Conservation (phyloP, 169 alveolate species). For the Cryptosporidium sp. region DNA sequence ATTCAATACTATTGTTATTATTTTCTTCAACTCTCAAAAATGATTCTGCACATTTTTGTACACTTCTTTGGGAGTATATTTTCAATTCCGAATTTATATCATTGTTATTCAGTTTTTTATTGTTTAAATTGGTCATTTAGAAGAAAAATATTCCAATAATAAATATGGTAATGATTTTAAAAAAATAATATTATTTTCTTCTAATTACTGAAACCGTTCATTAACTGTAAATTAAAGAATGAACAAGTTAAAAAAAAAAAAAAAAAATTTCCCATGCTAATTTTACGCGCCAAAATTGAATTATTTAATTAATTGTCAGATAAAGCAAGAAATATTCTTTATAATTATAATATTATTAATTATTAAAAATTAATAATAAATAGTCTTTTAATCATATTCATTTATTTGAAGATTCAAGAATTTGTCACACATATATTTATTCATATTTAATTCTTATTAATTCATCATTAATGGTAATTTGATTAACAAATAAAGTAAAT, state of each 20-base stretch:
- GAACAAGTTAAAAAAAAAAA: too few species aligned
- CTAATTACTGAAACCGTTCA: not conserved
- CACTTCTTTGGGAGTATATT: too few species aligned
- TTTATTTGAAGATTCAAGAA: not conserved
- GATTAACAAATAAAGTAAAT: not conserved
- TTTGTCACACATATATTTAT: not conserved
- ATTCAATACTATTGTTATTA: not conserved
- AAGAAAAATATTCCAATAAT: not conserved
- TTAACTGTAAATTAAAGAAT: too few species aligned
- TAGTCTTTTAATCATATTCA: too few species aligned
- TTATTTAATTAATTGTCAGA: slow-evolving; percentile 1
- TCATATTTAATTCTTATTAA: not conserved
- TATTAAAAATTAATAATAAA: too few species aligned
- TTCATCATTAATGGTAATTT: too few species aligned
- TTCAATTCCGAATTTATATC: not conserved
- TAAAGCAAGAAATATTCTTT: not conserved
- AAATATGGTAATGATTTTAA: not conserved
- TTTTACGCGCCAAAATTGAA: not conserved
- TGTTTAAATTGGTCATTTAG: not conserved
- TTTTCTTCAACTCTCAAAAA: not conserved
- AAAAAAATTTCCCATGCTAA: not conserved
- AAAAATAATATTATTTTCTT: too few species aligned
- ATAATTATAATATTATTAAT: too few species aligned
- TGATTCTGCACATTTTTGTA: not conserved
- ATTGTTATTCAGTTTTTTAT: too few species aligned